Evolutionary conservation across 2,329 filamentous ascomycete species (phyloP), one percentile per base, ranked within the genome.

Genomic region (Sphaerostilbella broomeana): DNA sequence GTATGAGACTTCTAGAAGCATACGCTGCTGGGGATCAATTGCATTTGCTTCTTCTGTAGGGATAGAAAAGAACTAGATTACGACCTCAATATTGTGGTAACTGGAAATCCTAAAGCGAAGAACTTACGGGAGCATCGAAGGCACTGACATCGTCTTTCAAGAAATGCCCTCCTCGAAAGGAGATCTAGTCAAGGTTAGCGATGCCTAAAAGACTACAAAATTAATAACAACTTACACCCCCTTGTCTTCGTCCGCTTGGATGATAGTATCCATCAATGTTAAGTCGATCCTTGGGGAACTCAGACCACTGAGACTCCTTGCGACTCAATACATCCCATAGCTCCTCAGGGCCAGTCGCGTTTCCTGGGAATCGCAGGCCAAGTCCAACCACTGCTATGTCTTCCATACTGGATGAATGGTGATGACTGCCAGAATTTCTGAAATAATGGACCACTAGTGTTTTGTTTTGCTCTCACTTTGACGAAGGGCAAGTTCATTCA

Each of bases 191-290:
- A 22, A 9, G 6, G 30, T 53, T 25, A 53, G 43, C 16, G 11
- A 19, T 28, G 10, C 16, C 7, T 13, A 10, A n/a, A n/a, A n/a
- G n/a, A 20, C 4, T 3, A 28, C 22, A 20, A 7, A n/a, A 12
- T 28, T 13, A 4, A 12, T 12, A 15, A 21, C 2, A 13, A 51
- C 67, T 51, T 51, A 73, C 70, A 46, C 64, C 68, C 26, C 70
- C 71, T 41, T 70, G 64, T 6, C 69, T 60, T 31, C 68, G 63
- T 6, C 64, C 64, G 15, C 71, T 66, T 0, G 72, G 72, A 48
- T 77, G 73, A 46, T 69, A 72, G 49, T 72, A 75, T n/a, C 67
- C 67, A 11, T 68, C 59, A 22, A 69, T 63, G 27, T 75, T 73
- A 46, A 77, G 65, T 8, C 73, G 63, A 8, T 67, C 60, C 6